Evolutionary conservation across 768 basidiomycete species (phyloP).

Genomic region (Lactarius hengduanensis): DNA sequence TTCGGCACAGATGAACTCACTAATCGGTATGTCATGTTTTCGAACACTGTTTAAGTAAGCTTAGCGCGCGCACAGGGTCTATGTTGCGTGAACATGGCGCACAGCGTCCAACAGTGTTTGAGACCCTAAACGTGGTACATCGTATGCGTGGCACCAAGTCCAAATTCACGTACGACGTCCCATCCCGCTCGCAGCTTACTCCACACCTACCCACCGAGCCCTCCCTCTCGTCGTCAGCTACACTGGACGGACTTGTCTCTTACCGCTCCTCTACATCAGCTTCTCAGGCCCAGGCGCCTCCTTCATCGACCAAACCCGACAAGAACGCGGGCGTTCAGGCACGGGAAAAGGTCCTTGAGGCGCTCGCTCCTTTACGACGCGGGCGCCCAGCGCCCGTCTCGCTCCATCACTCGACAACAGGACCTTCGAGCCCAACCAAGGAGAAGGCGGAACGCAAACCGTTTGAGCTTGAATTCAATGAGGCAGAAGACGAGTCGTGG

Average conservation of each 20-base stretch:
- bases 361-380: slow-evolving; percentile 75
- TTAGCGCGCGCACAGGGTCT: slow-evolving; percentile 50
- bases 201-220: slow-evolving; percentile 33
- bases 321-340: slow-evolving; percentile 62
- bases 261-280: slow-evolving; percentile 35
- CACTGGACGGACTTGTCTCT: slow-evolving; percentile 42
- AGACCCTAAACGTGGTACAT: slow-evolving; percentile 81
- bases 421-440: slow-evolving; percentile 34
- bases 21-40: slow-evolving; percentile 64
- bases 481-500: slow-evolving; percentile 33
- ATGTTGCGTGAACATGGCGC: slow-evolving; percentile 92
- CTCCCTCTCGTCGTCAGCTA: slow-evolving; percentile 28
- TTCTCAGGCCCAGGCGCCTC: slow-evolving; percentile 32
- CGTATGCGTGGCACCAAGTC: slow-evolving; percentile 85
- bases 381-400: slow-evolving; percentile 50
- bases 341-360: slow-evolving; percentile 74
- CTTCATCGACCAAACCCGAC: slow-evolving; percentile 31
- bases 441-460: slow-evolving; percentile 20
- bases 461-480: slow-evolving; percentile 33
- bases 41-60: slow-evolving; percentile 25
- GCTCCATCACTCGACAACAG: slow-evolving; percentile 29
- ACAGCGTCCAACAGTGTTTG: slow-evolving; percentile 85
- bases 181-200: slow-evolving; percentile 50
- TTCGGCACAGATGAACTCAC: slow-evolving; percentile 73
- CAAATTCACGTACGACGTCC: slow-evolving; percentile 64